Conservation (phyloP, 805 yeast species). For the Candida dajiaensis region DNA sequence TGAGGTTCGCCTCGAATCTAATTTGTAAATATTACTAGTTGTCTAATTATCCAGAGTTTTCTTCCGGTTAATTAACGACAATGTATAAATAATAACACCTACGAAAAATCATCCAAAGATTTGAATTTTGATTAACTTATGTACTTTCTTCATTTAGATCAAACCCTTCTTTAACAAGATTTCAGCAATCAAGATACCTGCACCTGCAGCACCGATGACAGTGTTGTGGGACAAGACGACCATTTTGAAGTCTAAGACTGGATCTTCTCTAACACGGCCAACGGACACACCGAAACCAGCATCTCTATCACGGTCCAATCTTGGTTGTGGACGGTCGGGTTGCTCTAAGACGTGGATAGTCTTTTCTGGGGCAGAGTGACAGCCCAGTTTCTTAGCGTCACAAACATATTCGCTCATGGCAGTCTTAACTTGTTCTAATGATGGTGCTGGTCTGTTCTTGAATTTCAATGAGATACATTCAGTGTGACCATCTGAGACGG, state of each 20-base stretch:
- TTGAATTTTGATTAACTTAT: too few species aligned
- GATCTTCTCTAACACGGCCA: conserved; percentile 90
- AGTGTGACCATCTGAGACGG: conserved; percentile 97
- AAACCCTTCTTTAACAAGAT: conserved; percentile 70
- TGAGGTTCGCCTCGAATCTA: too few species aligned
- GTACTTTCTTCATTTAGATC: conserved; percentile 35
- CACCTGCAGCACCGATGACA: conserved; percentile 97
- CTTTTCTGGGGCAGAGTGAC: conserved; percentile 90
- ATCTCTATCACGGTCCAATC: conserved; percentile 95
- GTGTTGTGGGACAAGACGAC: conserved; percentile 97
- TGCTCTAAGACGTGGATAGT: conserved; percentile 90
- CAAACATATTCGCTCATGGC: conserved; percentile 68
- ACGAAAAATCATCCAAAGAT: too few species aligned
- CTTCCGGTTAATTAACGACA: neutral
- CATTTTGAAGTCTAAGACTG: conserved; percentile 91
- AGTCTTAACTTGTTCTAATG: conserved; percentile 71
- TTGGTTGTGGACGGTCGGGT: conserved; percentile 93
- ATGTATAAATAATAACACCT: too few species aligned
- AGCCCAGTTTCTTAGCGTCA: conserved; percentile 74
- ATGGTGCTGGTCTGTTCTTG: conserved; percentile 77
- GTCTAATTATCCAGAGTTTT: neutral
- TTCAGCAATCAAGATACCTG: conserved; percentile 95
- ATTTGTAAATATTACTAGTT: too few species aligned
- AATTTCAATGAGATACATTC: conserved; percentile 88
- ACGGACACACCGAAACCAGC: conserved; percentile 91